Percentiles rank a stretch among this genome's conserved stretches.
Evolutionary conservation across 2,329 filamentous ascomycete genomes (phyloP).

Genomic region (Claviceps citrina): DNA sequence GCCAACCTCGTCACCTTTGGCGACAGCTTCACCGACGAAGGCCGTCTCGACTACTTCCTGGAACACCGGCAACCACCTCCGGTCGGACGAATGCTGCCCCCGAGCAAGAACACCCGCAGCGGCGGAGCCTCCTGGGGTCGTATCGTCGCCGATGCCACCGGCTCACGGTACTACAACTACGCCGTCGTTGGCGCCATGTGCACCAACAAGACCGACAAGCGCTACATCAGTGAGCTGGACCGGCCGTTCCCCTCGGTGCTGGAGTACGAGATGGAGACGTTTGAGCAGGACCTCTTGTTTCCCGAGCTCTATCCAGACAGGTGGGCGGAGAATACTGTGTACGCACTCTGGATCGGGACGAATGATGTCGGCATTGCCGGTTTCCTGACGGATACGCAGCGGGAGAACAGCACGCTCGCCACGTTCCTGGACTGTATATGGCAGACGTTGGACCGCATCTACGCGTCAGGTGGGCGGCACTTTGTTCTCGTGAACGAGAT

Average conservation of each 20-base stretch:
- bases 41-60: constrained; percentile 47
- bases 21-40: constrained; percentile 64
- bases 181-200: constrained; percentile 60
- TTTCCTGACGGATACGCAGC: constrained; percentile 51
- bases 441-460: constrained; percentile 44
- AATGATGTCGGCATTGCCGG: constrained; percentile 57
- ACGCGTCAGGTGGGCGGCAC: constrained; percentile 48
- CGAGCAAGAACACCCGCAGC: constrained; percentile 37
- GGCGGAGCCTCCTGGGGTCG: constrained; percentile 57
- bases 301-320: constrained; percentile 26
- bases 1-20: constrained; percentile 53
- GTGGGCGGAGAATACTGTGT: constrained; percentile 62
- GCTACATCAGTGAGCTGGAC: constrained; percentile 31
- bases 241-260: constrained; percentile 45
- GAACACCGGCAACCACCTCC: constrained; percentile 47
- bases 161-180: constrained; percentile 47
- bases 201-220: constrained; percentile 50
- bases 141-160: constrained; percentile 44
- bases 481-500: constrained; percentile 59
- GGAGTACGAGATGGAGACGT: constrained; percentile 45
- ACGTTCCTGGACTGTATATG: constrained; percentile 57
- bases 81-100: constrained; percentile 33
- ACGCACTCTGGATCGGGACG: constrained; percentile 66
- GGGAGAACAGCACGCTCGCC: constrained; percentile 40
- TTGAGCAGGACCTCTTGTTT: constrained; percentile 31